phyloP scores from a whole-genome alignment of 2,329 filamentous ascomycete species.

The Aspergillus sergii region DNA sequence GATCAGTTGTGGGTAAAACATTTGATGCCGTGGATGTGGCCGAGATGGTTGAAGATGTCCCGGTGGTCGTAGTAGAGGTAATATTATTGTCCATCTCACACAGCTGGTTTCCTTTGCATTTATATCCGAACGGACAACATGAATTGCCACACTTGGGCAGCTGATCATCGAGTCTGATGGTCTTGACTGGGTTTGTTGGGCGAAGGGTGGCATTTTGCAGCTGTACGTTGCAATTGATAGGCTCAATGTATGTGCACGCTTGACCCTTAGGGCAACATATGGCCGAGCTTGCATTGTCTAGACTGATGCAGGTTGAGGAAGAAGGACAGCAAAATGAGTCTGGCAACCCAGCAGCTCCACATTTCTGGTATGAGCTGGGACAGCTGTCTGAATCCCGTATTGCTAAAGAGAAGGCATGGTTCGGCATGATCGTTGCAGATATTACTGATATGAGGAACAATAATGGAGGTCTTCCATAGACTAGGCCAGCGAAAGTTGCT shows the following conservation, averaged over 20 bases:
- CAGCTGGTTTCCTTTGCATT: constrained; percentile 37
- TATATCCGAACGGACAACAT: constrained; percentile 53
- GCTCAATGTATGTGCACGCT: constrained; percentile 44
- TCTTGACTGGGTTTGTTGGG: constrained; percentile 43
- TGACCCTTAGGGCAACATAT: constrained; percentile 50
- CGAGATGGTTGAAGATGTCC: constrained; percentile 20
- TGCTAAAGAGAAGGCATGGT: constrained; percentile 24
- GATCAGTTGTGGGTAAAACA: constrained; percentile 14
- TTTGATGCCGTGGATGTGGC: constrained; percentile 24
- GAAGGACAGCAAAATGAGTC: constrained; percentile 48
- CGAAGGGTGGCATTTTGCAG: constrained; percentile 44
- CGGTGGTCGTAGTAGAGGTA: constrained; percentile 23
- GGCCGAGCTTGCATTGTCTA: constrained; percentile 46
- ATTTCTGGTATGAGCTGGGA: constrained; percentile 36
- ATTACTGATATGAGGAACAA: constrained; percentile 29
- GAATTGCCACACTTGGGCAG: constrained; percentile 45
- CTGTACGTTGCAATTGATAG: constrained; percentile 47
- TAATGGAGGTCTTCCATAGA: constrained; percentile 12
- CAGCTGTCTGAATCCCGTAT: constrained; percentile 32
- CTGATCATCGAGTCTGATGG: constrained; percentile 42
- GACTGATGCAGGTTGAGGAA: constrained; percentile 42
- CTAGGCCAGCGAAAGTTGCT: constrained; percentile 2
- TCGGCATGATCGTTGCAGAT: constrained; percentile 23
- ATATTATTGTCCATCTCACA: constrained; percentile 32
- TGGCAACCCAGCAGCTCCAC: constrained; percentile 41